These are phyloP conservation scores for Yarrowia sp. DNA, from an alignment of 805 yeast genomes.

Conservation along the genomic window DNA sequence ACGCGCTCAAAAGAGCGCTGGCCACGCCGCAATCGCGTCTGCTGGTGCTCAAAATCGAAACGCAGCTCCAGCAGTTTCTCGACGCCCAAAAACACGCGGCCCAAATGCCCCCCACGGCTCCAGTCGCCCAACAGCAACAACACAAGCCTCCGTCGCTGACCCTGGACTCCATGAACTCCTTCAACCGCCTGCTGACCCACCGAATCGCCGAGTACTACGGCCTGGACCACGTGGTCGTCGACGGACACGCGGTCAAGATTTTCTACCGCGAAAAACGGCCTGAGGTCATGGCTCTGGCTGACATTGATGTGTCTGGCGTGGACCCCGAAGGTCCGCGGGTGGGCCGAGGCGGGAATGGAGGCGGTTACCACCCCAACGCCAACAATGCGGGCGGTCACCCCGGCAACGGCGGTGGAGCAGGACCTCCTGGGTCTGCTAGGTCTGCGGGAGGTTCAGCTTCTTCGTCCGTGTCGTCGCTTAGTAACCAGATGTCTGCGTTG, in stretches of 20 bases:
- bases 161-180: conserved; percentile 60
- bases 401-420: neutral
- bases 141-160: conserved; percentile 28
- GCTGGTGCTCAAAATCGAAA: conserved; percentile 51
- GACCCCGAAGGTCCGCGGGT: conserved; percentile 16
- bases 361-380: neutral
- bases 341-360: neutral
- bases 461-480: conserved; percentile 1
- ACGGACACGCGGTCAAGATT: conserved; percentile 47
- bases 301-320: conserved; percentile 24
- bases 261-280: conserved; percentile 37
- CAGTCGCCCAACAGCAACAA: conserved; percentile 12
- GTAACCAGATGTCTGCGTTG: neutral
- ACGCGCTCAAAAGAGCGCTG: conserved; percentile 43
- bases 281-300: conserved; percentile 11
- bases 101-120: conserved; percentile 4
- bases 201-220: conserved; percentile 65
- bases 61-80: conserved; percentile 47
- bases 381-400: neutral
- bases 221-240: conserved; percentile 55
- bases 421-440: neutral
- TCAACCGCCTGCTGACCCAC: conserved; percentile 63
- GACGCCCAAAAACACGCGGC: conserved; percentile 37
- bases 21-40: conserved; percentile 47
- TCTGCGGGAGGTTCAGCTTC: neutral